Base-by-base conservation (phyloP, 2,329 filamentous ascomycete species). In the Trichoderma oligosporum region DNA sequence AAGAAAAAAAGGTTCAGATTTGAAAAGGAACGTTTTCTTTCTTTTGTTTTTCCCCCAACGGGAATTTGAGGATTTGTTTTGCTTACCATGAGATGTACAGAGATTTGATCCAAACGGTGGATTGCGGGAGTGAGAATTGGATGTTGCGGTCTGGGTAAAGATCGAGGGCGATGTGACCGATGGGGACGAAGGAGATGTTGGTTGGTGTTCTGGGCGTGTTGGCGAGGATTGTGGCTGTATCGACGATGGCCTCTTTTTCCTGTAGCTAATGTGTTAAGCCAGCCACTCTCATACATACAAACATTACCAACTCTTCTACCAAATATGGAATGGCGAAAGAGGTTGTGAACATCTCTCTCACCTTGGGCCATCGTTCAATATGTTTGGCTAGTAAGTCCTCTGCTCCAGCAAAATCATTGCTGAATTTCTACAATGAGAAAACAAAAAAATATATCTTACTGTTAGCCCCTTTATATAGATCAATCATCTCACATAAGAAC, bases 131-230 rank as follows among this genome's bases (percentile, higher is more conserved):
- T 20, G 64, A 66, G 35, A 74, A 65, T 45, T 65, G 55, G 33
- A 51, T 56, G 56, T 74, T 67, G 11, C 68, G 63, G 2, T 69
- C 65, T 2, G 68, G 62, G 18, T 69, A 67, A 16, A 66, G 46
- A 41, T 74, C 71, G 3, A 77, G 64, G 7, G 70, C 71, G 16
- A 74, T 66, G 63, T 77, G 74, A 9, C 75, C 74, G 47, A 76
- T 66, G n/a, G 75, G 73, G 4, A 65, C 56, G 62, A 75, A 76
- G 25, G 58, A 44, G 14, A 53, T 59, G 14, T 58, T 58, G 16
- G 68, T 72, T 24, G 73, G 69, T 12, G 65, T 62, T 33, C 71
- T 62, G 25, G 62, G 61, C 1, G 63, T 57, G 3, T 65, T 65
- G 46, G 66, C 66, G 44, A 73, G 35, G 18, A 65, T 63, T 5